Evolutionary conservation across 352 stramenopile species (phyloP).

Genomic region (Elongisporangium senticosum): DNA sequence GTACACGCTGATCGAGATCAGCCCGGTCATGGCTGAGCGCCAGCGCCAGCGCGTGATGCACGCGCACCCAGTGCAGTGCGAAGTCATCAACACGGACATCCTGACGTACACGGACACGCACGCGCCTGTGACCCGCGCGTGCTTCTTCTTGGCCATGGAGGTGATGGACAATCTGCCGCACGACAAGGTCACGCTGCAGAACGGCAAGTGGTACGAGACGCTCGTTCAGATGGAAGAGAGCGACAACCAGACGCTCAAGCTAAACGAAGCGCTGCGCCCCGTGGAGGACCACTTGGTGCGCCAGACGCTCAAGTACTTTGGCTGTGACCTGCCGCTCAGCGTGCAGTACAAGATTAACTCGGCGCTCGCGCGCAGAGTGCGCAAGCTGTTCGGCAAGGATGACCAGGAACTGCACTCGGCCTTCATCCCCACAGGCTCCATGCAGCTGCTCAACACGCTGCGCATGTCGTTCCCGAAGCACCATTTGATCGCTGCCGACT

Average conservation of each 20-base stretch:
- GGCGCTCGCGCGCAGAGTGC: slow-evolving; percentile 42
- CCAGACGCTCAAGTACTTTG: slow-evolving; percentile 66
- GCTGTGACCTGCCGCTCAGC: slow-evolving; percentile 62
- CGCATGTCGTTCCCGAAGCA: slow-evolving; percentile 73
- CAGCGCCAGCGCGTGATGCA: slow-evolving; percentile 57
- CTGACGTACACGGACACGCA: slow-evolving; percentile 66
- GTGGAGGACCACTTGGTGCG: slow-evolving; percentile 68
- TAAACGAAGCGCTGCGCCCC: slow-evolving; percentile 45
- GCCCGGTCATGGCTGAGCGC: slow-evolving; percentile 74
- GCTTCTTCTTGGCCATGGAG: slow-evolving; percentile 84
- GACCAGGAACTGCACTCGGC: slow-evolving; percentile 49
- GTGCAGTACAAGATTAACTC: slow-evolving; percentile 59
- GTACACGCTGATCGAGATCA: slow-evolving; percentile 90
- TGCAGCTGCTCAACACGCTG: slow-evolving; percentile 85
- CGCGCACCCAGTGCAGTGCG: slow-evolving; percentile 58
- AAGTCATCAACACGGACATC: slow-evolving; percentile 78
- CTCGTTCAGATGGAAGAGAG: slow-evolving; percentile 28
- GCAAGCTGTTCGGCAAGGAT: slow-evolving; percentile 42
- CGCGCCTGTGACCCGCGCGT: slow-evolving; percentile 37
- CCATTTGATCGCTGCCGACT: slow-evolving; percentile 85
- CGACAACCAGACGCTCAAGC: background rate
- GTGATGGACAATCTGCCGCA: slow-evolving; percentile 90
- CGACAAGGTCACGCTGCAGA: slow-evolving; percentile 81
- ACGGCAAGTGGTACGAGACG: slow-evolving; percentile 76
- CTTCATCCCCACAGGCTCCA: slow-evolving; percentile 86